Evolutionary conservation across 768 basidiomycete species (phyloP).

Genomic region (Trametes punicea): DNA sequence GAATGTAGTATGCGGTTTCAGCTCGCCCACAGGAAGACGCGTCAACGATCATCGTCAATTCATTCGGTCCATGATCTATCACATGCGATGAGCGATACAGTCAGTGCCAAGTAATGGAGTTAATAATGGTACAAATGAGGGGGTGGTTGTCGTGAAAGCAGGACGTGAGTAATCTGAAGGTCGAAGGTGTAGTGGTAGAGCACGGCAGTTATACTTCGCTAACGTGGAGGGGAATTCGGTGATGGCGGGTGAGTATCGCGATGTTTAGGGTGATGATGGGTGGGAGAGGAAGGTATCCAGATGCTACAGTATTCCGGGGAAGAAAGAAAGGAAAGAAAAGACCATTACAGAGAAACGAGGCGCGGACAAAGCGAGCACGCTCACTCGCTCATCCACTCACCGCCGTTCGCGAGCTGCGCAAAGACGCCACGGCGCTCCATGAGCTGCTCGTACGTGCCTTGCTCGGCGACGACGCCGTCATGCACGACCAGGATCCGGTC

Average conservation of each 20-base stretch:
- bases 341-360: not conserved
- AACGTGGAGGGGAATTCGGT: not conserved
- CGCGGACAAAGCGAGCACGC: not conserved
- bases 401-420: slow-evolving; percentile 72
- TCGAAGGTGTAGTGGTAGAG: slow-evolving; percentile 17
- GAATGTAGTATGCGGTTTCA: too few relatives aligned
- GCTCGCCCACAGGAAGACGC: not conserved
- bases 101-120: slow-evolving; percentile 7
- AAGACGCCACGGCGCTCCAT: slow-evolving; percentile 68
- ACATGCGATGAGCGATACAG: slow-evolving; percentile 4
- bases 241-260: not conserved
- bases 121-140: slow-evolving; percentile 16
- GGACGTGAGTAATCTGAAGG: slow-evolving; percentile 13
- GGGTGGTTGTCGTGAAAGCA: slow-evolving; percentile 4
- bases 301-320: slow-evolving; percentile 20
- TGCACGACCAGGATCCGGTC: slow-evolving; percentile 82
- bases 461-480: slow-evolving; percentile 74
- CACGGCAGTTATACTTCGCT: slow-evolving; percentile 18
- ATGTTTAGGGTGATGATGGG: not conserved
- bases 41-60: not conserved
- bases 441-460: slow-evolving; percentile 72
- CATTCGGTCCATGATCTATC: slow-evolving; percentile 7
- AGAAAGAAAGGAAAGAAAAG: not conserved
- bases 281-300: slow-evolving; percentile 10
- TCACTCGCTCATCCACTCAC: slow-evolving; percentile 52